phyloP scores from a whole-genome alignment of 139 green algal genomes.

The Tetraselmis striata region DNA sequence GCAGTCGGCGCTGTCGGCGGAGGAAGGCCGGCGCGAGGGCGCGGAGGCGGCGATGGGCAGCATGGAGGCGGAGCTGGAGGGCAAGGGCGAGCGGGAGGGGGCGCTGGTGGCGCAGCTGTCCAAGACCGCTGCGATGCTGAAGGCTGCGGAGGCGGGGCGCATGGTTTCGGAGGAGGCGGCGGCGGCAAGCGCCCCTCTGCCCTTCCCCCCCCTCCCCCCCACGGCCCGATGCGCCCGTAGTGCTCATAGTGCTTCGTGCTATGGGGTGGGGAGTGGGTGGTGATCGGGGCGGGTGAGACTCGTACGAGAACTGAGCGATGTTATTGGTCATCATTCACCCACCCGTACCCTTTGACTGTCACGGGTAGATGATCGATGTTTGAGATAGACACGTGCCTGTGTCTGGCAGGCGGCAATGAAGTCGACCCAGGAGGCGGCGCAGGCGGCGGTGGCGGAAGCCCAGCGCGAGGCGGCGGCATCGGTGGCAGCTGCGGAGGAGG shows the following conservation, averaged over 20 bases:
- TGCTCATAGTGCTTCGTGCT: no score
- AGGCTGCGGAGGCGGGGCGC: neutral
- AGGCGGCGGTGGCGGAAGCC: neutral
- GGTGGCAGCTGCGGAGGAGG: neutral
- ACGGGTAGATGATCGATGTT: no score
- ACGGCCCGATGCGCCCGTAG: no score
- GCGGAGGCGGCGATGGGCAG: neutral
- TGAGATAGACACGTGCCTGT: neutral
- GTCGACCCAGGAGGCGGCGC: neutral
- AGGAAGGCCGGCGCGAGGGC: neutral
- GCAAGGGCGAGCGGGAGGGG: neutral
- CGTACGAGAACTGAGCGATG: no score
- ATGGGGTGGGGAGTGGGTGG: no score
- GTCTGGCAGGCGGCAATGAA: neutral
- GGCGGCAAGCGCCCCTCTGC: no score
- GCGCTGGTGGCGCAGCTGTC: neutral
- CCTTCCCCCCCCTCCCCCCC: no score
- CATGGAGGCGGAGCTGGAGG: neutral
- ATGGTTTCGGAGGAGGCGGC: neutral
- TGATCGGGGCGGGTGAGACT: no score
- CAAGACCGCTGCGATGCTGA: neutral
- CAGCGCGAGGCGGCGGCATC: neutral
- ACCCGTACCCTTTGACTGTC: no score
- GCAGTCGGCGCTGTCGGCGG: neutral
- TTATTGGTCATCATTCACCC: no score